Base-by-base conservation (phyloP, 768 basidiomycete genomes). In the Mycena maculata region DNA sequence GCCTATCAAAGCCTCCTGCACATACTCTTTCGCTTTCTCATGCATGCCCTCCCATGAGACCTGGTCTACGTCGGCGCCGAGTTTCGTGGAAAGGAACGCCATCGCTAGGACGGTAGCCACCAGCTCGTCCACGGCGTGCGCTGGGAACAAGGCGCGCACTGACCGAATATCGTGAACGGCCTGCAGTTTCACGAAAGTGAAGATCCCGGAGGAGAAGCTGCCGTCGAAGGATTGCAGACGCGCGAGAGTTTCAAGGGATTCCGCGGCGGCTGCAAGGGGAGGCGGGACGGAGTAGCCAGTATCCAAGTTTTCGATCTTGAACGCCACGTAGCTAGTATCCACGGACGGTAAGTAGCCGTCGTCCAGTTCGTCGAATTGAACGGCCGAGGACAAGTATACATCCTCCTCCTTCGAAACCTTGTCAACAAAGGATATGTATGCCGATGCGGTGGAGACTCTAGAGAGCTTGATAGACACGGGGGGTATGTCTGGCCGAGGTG, bases 151-250 rank as follows among this genome's bases (percentile, higher is more conserved):
- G 10, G 63, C 41, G 8, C 49, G 58, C 7, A 47, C 63, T 16
- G 38, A n/a, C 5, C 30, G 23, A 15, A 41, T 28, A 28, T 65
- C 54, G n/a, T 15, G 38, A 20, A 20, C 13, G n/a, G n/a, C n/a
- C n/a, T n/a, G n/a, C 52, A 27, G 63, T 60, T 20, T 49, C 12
- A 72, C 38, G 23, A 67, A 49, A 0, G 57, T 22, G 1, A 72
- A 57, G 22, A 69, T 61, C 5, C 36, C 61, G 30, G 57, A 54
- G 0, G 71, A 69, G 59, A 72, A 72, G 49, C 68, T 48, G 23
- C 68, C 71, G 45, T 69, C 65, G 57, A 72, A 72, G 15, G 65
- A 36, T 48, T 72, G 71, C 27, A 62, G 27, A 23, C 71, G 68
- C 3, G 71, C 71, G 7, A 72, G 68, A 6, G 15, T 47, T 22